These are phyloP conservation scores for Citrus sp. DNA, from an alignment of 345 rosid species.

Conservation along the genomic window DNA sequence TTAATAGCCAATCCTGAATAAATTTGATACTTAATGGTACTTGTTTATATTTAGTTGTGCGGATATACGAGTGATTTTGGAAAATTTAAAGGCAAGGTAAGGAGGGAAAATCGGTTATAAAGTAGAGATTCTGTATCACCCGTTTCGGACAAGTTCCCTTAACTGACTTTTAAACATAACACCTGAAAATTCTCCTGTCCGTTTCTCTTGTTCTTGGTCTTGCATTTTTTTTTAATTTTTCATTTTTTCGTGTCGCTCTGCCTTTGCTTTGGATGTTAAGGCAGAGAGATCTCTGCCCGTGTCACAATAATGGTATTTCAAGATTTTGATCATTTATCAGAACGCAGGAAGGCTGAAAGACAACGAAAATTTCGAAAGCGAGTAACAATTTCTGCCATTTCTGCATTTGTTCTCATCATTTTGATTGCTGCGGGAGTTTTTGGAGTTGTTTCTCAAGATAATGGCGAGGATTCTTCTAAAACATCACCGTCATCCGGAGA, in stretches of 20 bases:
- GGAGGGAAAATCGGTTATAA: slow-evolving; percentile 35
- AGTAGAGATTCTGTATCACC: slow-evolving; percentile 6
- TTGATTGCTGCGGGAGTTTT: slow-evolving; percentile 40
- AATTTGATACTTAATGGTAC: neutral
- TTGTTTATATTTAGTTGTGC: neutral
- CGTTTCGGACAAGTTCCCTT: slow-evolving; percentile 7
- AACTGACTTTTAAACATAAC: slow-evolving; percentile 34
- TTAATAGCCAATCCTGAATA: neutral
- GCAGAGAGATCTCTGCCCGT: slow-evolving; percentile 56
- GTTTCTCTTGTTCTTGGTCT: slow-evolving; percentile 27
- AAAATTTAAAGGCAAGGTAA: slow-evolving; percentile 2
- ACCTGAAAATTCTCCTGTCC: slow-evolving; percentile 69
- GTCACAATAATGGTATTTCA: slow-evolving; percentile 66
- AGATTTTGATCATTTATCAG: slow-evolving; percentile 72
- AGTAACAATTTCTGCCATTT: slow-evolving; percentile 33
- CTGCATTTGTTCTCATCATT: slow-evolving; percentile 32
- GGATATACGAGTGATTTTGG: neutral
- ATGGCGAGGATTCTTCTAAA: neutral
- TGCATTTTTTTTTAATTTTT: neutral
- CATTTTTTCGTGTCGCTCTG: slow-evolving; percentile 30
- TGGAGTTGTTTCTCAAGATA: slow-evolving; percentile 25
- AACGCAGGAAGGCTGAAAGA: slow-evolving; percentile 57
- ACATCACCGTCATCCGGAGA: neutral
- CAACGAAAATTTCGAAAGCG: slow-evolving; percentile 48
- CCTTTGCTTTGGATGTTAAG: slow-evolving; percentile 48